Percentiles rank a stretch among this genome's conserved stretches.
phyloP scores from a whole-genome alignment of 306 rosid genomes.

The Gillenia trifoliata region DNA sequence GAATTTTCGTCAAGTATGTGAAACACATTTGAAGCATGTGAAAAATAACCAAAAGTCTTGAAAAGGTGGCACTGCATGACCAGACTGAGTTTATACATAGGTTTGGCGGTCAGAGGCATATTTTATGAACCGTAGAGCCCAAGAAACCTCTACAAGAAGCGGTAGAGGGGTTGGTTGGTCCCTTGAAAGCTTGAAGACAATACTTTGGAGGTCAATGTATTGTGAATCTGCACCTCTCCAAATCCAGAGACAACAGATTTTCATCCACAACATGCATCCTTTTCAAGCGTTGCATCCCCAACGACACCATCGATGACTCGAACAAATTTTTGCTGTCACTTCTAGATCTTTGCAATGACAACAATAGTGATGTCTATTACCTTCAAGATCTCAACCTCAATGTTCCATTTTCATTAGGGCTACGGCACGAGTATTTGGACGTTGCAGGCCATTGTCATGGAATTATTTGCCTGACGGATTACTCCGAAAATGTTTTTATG shows the following conservation, averaged over 20 bases:
- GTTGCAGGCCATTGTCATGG: background rate
- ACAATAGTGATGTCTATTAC: background rate
- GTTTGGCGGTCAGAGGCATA: constrained; percentile 40
- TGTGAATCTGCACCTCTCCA: background rate
- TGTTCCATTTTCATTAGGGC: background rate
- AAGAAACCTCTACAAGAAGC: constrained; percentile 12
- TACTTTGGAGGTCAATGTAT: constrained; percentile 59
- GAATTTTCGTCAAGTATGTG: no score
- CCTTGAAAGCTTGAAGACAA: constrained; percentile 73
- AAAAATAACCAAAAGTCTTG: no score
- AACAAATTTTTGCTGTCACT: background rate
- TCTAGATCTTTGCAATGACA: background rate
- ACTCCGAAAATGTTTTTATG: background rate
- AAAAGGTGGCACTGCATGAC: no score
- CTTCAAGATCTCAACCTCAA: background rate
- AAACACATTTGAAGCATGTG: no score
- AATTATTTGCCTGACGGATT: background rate
- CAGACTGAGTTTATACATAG: no score
- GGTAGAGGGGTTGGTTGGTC: constrained; percentile 38
- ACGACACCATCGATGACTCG: background rate
- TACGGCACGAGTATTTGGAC: background rate
- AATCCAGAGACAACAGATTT: background rate
- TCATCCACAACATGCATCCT: background rate
- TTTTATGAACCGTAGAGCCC: constrained; percentile 41
- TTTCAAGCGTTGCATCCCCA: background rate